A percentile compares a stretch with the other conserved stretches of the same genome.
These are phyloP conservation scores for Ophiostoma tasmaniense DNA, from an alignment of 2,329 filamentous ascomycete genomes.

Conservation along the genomic window DNA sequence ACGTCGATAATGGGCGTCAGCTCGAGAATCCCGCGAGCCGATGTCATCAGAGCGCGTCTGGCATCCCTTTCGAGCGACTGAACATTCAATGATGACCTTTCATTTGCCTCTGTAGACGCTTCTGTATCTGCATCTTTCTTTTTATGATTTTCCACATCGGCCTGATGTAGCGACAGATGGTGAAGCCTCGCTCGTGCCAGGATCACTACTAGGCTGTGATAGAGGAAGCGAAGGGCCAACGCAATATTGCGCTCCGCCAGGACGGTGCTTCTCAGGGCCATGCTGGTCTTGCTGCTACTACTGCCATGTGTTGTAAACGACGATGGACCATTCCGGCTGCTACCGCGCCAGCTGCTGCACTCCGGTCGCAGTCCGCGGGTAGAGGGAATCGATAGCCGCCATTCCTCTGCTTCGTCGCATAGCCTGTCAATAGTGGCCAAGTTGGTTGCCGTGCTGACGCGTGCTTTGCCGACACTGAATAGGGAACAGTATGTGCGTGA, in stretches of 20 bases:
- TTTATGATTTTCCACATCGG: background rate
- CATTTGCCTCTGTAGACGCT: background rate
- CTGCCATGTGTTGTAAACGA: background rate
- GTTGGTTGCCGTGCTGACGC: slow-evolving; percentile 23
- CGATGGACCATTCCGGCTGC: background rate
- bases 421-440: slow-evolving; percentile 25
- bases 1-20: slow-evolving; percentile 26
- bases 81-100: background rate
- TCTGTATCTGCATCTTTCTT: background rate
- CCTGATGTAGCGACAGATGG: slow-evolving; percentile 6
- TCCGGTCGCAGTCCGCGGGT: slow-evolving; percentile 7
- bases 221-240: slow-evolving; percentile 24
- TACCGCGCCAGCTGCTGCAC: slow-evolving; percentile 1
- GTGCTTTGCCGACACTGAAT: slow-evolving; percentile 26
- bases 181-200: slow-evolving; percentile 25
- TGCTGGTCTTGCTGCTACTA: background rate
- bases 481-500: slow-evolving; percentile 26
- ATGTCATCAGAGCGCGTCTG: slow-evolving; percentile 2
- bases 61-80: background rate
- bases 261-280: slow-evolving; percentile 11
- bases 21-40: slow-evolving; percentile 24
- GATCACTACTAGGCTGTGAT: slow-evolving; percentile 25
- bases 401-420: slow-evolving; percentile 24
- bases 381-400: slow-evolving; percentile 25
- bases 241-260: slow-evolving; percentile 15